Conservation (phyloP, 164 flowering plant species). For the Warburgia ugandensis region DNA sequence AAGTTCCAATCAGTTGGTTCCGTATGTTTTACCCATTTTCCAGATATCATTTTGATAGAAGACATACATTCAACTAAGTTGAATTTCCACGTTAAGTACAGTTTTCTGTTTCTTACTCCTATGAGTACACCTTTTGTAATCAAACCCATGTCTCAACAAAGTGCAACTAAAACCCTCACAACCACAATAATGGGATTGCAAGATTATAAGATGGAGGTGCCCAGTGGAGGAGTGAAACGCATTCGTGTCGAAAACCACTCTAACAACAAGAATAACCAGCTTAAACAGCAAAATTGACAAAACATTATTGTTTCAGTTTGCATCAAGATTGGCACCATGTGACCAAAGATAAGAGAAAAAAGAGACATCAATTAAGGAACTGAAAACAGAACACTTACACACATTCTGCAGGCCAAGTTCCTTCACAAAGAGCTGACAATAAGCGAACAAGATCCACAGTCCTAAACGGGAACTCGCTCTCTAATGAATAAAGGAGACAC, state of each 20-base stretch:
- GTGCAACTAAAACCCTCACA: too few relatives aligned
- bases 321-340: not conserved
- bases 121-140: too few relatives aligned
- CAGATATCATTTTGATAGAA: too few relatives aligned
- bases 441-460: constrained; percentile 55
- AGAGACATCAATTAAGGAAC: not conserved
- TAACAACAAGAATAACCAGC: not conserved
- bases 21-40: too few relatives aligned
- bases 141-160: too few relatives aligned
- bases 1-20: too few relatives aligned
- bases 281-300: not conserved
- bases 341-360: not conserved
- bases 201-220: too few relatives aligned
- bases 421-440: constrained; percentile 83
- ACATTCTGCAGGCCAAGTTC: constrained; percentile 93
- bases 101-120: too few relatives aligned
- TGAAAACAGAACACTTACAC: constrained; percentile 45
- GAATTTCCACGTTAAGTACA: too few relatives aligned
- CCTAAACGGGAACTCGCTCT: constrained; percentile 77
- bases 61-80: too few relatives aligned
- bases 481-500: constrained; percentile 68
- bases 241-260: not conserved
- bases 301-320: not conserved
- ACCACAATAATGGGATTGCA: too few relatives aligned
- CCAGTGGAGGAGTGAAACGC: too few relatives aligned